Evolutionary conservation across 2,329 filamentous ascomycete species (phyloP), one percentile per base, ranked within the genome.

Genomic region (Microsporum audouinii): DNA sequence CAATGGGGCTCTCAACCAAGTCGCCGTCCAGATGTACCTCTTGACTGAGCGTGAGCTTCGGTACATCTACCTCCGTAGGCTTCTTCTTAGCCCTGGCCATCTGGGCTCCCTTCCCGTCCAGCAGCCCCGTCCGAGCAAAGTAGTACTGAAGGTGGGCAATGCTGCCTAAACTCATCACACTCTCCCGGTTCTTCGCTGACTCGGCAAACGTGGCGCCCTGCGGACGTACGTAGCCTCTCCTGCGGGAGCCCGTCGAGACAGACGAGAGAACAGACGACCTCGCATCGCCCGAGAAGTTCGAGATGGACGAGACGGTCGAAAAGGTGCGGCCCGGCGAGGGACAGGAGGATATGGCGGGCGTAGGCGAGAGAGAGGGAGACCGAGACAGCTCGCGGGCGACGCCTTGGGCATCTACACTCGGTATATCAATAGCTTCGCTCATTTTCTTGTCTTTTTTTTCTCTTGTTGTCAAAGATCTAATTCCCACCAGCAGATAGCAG

Each of bases 91-190:
- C 88, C 68, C 88, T 88, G 27, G 88, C 87, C 62, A 95, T 77
- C 72, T 95, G 88, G 60, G 85, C 94, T 39, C 91, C 92, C 72
- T 96, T 96, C 61, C 92, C 91, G 70, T 99, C 94, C 58, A 99
- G 77, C 65, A 99, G 77, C 4, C 94, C 94, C 0, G 94, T 99
- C 63, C 94, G 82, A 39, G 94, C 92, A 77, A 99, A 99, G 76
- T 97, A 99, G 76, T 97, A 96, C 75, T 99, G 94, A 70, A 99
- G 79, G 77, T 99, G 94, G 61, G 91, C 90, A 68, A 99, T 99
- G 74, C 91, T 96, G 60, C 94, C 94, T 64, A 99, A 77, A 70
- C 90, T 96, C 84, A 97, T 87, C 66, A 99, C 94, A 71, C 91
- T 96, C 73, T 99, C 92, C 65, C 94, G 83, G 58, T 90, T 90